A percentile compares a stretch with the other conserved stretches of the same genome.
Evolutionary conservation across 805 yeast genomes (phyloP).

Genomic region (Jamesozyma jinghongensis): DNA sequence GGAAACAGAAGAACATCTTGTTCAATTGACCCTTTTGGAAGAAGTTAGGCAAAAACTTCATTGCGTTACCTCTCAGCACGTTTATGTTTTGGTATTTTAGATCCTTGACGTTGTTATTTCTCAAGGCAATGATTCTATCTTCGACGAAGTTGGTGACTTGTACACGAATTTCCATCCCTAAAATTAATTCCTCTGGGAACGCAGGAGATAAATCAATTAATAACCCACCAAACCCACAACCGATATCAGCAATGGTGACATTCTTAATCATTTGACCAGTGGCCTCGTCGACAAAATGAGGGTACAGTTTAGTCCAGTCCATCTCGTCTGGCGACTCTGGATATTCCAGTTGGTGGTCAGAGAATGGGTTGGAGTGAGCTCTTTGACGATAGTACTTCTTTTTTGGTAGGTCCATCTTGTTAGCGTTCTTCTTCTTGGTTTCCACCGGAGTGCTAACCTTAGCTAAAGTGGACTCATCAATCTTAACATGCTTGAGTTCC

Average conservation of each 20-base stretch:
- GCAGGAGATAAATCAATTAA: constrained; percentile 68
- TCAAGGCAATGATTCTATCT: constrained; percentile 84
- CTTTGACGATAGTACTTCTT: constrained; percentile 89
- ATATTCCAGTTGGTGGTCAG: constrained; percentile 87
- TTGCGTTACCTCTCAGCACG: constrained; percentile 89
- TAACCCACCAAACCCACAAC: constrained; percentile 96
- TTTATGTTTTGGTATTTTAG: constrained; percentile 65
- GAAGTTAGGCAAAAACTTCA: constrained; percentile 95
- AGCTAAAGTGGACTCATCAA: constrained; percentile 29
- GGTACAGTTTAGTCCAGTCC: constrained; percentile 81
- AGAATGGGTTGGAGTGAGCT: constrained; percentile 96
- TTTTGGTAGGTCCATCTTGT: constrained; percentile 51
- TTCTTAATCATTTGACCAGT: constrained; percentile 36
- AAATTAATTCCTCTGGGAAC: constrained; percentile 62
- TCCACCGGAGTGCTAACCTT: constrained; percentile 4
- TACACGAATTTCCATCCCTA: constrained; percentile 97
- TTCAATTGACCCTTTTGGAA: constrained; percentile 72
- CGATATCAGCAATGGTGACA: constrained; percentile 90
- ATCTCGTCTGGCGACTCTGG: constrained; percentile 72
- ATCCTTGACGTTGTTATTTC: constrained; percentile 37
- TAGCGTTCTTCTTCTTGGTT: constrained; percentile 3
- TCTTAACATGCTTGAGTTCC: constrained; percentile 38
- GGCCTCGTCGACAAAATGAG: constrained; percentile 41
- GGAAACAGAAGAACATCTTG: constrained; percentile 96
- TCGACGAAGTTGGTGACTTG: constrained; percentile 97